These are phyloP conservation scores for Cladosporium sp. DNA, from an alignment of 2,329 filamentous ascomycete genomes.

Conservation along the genomic window DNA sequence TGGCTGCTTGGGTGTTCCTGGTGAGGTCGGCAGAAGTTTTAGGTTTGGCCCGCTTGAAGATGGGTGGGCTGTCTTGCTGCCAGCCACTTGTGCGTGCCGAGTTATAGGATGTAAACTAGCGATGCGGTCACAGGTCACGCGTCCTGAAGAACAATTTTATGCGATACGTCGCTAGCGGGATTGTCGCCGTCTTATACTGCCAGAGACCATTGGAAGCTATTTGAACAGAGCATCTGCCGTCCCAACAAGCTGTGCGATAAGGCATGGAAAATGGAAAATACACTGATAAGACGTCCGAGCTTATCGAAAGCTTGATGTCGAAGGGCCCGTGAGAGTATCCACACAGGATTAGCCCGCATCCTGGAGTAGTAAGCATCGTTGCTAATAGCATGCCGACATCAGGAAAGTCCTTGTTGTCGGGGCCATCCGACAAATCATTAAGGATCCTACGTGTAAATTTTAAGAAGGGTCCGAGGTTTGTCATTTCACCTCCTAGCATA, in stretches of 20 bases:
- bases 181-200: not conserved
- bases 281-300: not conserved
- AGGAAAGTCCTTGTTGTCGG: too few species aligned
- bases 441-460: too few species aligned
- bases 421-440: too few species aligned
- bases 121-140: not conserved
- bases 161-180: not conserved
- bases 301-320: not conserved
- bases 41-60: not conserved
- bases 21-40: not conserved
- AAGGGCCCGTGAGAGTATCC: not conserved
- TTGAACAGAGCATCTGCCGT: not conserved
- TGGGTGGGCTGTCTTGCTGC: not conserved
- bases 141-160: not conserved
- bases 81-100: slow-evolving; percentile 1
- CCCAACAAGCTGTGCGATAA: not conserved
- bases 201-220: not conserved
- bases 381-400: too few species aligned
- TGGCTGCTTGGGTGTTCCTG: not conserved
- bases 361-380: too few species aligned
- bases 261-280: not conserved
- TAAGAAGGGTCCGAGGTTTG: too few species aligned
- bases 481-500: too few species aligned
- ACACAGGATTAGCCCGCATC: too few species aligned
- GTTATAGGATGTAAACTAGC: not conserved